Conservation (phyloP, 108 stramenopile species). For the Schizochytrium sp. region DNA sequence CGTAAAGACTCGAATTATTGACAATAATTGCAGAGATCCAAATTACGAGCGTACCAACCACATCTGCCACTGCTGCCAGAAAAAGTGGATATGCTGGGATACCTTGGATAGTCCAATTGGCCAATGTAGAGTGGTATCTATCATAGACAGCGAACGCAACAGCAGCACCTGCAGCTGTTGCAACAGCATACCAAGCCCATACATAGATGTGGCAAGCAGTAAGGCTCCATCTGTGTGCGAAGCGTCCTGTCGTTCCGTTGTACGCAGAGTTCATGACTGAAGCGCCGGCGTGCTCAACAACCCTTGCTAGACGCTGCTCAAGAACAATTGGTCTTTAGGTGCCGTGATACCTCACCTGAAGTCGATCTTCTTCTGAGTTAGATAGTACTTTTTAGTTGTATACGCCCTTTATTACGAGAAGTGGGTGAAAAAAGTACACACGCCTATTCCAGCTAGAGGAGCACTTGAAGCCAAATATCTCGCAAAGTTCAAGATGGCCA, state of each 20-base stretch:
- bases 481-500: no score
- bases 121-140: background rate
- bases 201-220: background rate
- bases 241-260: background rate
- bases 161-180: background rate
- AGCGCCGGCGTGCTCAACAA: no score
- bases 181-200: background rate
- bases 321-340: no score
- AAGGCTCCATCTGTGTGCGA: background rate
- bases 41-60: background rate
- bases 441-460: no score
- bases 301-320: no score
- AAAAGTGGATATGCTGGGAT: background rate
- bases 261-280: background rate
- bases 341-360: no score
- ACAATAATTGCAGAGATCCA: background rate
- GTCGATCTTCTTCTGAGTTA: no score
- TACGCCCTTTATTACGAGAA: no score
- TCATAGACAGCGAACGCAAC: background rate
- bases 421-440: no score
- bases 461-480: no score
- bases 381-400: no score
- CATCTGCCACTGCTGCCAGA: background rate
- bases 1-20: constrained; percentile 43
- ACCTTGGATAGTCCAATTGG: background rate